Evolutionary conservation across 2,329 filamentous ascomycete genomes (phyloP), one percentile per base, ranked within the genome.

Genomic region (Hirsutella rhossiliensis): DNA sequence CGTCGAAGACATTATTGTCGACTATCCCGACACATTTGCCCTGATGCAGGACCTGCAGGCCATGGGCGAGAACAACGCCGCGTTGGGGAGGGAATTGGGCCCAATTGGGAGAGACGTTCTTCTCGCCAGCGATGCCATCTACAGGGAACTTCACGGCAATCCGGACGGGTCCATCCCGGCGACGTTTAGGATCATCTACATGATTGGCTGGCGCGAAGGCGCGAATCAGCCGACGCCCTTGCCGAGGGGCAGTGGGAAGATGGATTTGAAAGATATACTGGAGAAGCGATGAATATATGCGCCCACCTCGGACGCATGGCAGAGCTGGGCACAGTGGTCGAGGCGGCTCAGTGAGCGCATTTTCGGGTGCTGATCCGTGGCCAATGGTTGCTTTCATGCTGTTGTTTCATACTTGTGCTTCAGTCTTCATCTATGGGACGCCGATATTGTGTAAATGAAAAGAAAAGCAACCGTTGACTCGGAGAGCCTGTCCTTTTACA

Each of bases 171-270:
- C 69, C 1, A 72, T 92, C 48, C 92, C 92, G 1, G 92, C 92
- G 1, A 98, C 92, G 0, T 98, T 96, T 59, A 76, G 92, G 53
- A 75, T 95, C 54, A 96, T 98, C 48, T 95, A 92, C 63, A 96
- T 97, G 89, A 98, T 98, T 63, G 92, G 92, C 0, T 98, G 92
- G 92, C 94, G 90, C 60, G 85, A 89, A 52, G 82, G 85, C 2
- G 74, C 76, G 28, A 77, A 81, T 43, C 89, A 97, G 65, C 72
- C 82, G 2, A 72, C 90, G 63, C 89, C 92, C 5, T 66, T 97
- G 46, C 66, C 82, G 51, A 77, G 92, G 52, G 92, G 92, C 1
- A 94, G 83, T 50, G 92, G 87, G 11, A 73, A 95, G 58, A 68
- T 95, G 37, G 95, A 85, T 62, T 73, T 98, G 49, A 94, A 92